Conservation (phyloP, 345 rosid genomes). For the Melaleuca alternifolia region DNA sequence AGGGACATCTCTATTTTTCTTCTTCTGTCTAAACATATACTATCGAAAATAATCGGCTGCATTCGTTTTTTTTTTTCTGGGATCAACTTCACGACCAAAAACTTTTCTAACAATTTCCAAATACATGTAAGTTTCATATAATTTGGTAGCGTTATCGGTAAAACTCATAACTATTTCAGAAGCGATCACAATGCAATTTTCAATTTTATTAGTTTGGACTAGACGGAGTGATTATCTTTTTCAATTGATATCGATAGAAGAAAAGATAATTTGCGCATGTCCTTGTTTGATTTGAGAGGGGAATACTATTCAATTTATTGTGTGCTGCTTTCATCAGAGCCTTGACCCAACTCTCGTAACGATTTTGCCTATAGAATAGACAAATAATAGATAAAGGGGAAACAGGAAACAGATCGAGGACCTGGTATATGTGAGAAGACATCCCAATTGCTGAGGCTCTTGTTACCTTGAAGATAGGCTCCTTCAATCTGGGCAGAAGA, state of each 20-base stretch:
- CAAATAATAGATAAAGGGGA: background rate
- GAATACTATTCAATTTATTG: background rate
- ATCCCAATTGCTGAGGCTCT: slow-evolving; percentile 22
- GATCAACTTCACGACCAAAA: background rate
- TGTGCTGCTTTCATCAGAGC: background rate
- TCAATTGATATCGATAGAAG: background rate
- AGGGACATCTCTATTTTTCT: background rate
- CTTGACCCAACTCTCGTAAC: background rate
- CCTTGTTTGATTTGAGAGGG: background rate
- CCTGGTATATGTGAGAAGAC: slow-evolving; percentile 13
- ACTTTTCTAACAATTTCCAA: background rate
- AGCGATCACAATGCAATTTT: background rate
- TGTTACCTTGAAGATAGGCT: slow-evolving; percentile 5
- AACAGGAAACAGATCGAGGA: background rate
- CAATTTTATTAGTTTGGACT: background rate
- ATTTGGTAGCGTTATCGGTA: background rate
- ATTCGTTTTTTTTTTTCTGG: background rate
- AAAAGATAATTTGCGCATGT: background rate
- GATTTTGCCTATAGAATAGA: background rate
- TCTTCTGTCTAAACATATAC: background rate
- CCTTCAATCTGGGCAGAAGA: slow-evolving; percentile 12
- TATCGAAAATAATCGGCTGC: background rate
- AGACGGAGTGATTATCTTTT: background rate
- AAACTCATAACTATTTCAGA: background rate
- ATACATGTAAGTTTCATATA: background rate